Base-by-base conservation (phyloP, 257 asterid species). In the Plantago major region DNA sequence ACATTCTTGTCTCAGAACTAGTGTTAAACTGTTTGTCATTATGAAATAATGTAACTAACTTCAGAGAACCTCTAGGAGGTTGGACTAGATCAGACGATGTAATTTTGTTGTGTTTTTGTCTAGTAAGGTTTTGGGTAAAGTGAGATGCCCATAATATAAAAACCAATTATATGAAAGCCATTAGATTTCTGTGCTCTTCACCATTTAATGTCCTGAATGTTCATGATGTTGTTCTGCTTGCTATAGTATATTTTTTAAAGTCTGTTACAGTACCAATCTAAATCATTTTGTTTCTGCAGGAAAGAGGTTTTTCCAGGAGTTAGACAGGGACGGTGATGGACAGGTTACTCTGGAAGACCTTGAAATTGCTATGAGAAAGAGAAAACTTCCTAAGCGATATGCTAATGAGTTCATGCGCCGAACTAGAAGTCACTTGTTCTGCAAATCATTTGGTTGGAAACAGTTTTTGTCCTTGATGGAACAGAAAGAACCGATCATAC, bases 271-370 rank as follows among this genome's bases (percentile, higher is more conserved):
- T 68, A 33, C 67, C 44, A 63, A 51, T 62, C 71, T 64, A 60
- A 47, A 47, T 60, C 51, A 30, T 30, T 17, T 46, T 46, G 52
- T 38, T 53, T 55, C 33, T 83, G 73, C 88, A 93, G 99, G 99
- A 57, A 87, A 75, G 84, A 82, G 96, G 76, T 89, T 93, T 73
- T 93, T 93, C 57, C 84, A 83, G 68, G 99, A 93, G 87, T 73
- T 93, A 78, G 99, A 93, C 70, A 82, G 99, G 77, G 97, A 93
- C 62, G 97, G 96, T 49, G 99, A 93, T 62, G 99, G 99, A 46
- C 95, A 84, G 75, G 97, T 93, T 54, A 89, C 89, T n/a, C 71
- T 89, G 69, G 99, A 93, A 78, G 99, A 93, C 81, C 96, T 93
- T 46, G 99, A 93, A 79, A 68, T 79, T 68, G 99, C 96, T 73